Conservation (phyloP, 306 rosid genomes). For the Erythrophleum fordii region DNA sequence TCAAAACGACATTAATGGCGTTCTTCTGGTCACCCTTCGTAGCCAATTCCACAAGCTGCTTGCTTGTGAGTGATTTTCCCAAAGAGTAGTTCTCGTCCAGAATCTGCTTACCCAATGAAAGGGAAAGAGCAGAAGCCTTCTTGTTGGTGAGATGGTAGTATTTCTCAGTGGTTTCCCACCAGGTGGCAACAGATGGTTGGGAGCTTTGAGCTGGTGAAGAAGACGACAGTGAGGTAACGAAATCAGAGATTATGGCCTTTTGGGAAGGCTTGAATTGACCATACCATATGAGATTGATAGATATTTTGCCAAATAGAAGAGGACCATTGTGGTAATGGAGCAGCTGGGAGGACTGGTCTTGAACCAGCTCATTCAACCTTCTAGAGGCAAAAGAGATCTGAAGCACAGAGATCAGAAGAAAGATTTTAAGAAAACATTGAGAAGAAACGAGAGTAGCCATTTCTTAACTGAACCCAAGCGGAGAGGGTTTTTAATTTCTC, state of each 20-base stretch:
- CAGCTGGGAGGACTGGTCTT: conserved; percentile 53
- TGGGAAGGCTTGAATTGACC: conserved; percentile 76
- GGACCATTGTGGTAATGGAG: conserved; percentile 81
- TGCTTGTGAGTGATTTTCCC: conserved; percentile 29
- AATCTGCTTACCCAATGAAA: conserved; percentile 51
- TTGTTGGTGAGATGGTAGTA: conserved; percentile 53
- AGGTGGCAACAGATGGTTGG: conserved; percentile 67
- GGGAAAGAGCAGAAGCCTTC: conserved; percentile 36
- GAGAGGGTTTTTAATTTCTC: background rate
- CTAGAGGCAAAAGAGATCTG: conserved; percentile 61
- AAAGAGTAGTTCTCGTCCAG: conserved; percentile 49
- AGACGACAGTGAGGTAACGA: conserved; percentile 57
- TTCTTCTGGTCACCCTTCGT: conserved; percentile 41
- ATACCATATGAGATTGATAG: conserved; percentile 76
- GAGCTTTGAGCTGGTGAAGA: conserved; percentile 20
- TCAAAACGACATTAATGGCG: conserved; percentile 73
- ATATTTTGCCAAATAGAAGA: conserved; percentile 76
- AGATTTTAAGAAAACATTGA: conserved; percentile 15
- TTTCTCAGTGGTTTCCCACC: conserved; percentile 79
- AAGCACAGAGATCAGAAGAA: conserved; percentile 40
- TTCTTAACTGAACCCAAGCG: background rate
- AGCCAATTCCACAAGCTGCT: conserved; percentile 22
- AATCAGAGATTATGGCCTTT: conserved; percentile 68
- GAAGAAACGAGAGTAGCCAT: conserved; percentile 35
- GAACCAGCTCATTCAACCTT: conserved; percentile 54